A percentile compares a stretch with the other conserved stretches of the same genome.
These are phyloP conservation scores for Blastobotrys robertii DNA, from an alignment of 805 yeast genomes.

Conservation along the genomic window DNA sequence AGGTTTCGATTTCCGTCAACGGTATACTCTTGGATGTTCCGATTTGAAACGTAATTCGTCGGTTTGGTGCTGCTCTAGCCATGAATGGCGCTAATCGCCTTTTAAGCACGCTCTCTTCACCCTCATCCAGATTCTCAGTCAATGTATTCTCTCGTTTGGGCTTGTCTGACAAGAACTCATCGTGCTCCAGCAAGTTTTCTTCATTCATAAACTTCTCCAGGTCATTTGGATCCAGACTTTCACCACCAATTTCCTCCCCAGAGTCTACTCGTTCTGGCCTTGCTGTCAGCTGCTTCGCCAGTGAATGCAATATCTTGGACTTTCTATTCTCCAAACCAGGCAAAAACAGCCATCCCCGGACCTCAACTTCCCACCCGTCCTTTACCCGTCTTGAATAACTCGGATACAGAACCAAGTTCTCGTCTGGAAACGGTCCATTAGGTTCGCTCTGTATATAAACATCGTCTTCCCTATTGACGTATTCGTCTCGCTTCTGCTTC, in stretches of 20 bases:
- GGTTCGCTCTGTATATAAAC: slow-evolving; percentile 1
- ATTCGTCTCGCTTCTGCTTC: slow-evolving; percentile 12
- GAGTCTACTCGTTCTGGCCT: not conserved
- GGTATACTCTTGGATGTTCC: slow-evolving; percentile 25
- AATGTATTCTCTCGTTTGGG: not conserved
- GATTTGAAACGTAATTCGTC: slow-evolving; percentile 44
- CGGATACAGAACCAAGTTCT: slow-evolving; percentile 52
- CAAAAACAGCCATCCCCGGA: slow-evolving; percentile 62
- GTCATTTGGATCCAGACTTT: not conserved
- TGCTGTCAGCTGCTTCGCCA: slow-evolving; percentile 44
- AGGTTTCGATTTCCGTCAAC: slow-evolving; percentile 27
- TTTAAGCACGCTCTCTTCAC: slow-evolving; percentile 32
- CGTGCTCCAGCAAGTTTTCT: not conserved
- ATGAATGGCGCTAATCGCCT: slow-evolving; percentile 63
- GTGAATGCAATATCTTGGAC: slow-evolving; percentile 54
- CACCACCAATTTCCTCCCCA: not conserved
- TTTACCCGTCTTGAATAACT: slow-evolving; percentile 37
- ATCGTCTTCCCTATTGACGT: slow-evolving; percentile 2
- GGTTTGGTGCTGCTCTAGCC: slow-evolving; percentile 52
- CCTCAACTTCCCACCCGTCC: slow-evolving; percentile 40
- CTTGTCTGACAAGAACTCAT: not conserved
- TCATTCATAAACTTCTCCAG: not conserved
- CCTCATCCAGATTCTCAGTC: not conserved
- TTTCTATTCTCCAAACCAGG: slow-evolving; percentile 66
- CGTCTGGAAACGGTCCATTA: slow-evolving; percentile 32